phyloP scores from a whole-genome alignment of 805 yeast genomes.

The Kluyveromyces starmeri region DNA sequence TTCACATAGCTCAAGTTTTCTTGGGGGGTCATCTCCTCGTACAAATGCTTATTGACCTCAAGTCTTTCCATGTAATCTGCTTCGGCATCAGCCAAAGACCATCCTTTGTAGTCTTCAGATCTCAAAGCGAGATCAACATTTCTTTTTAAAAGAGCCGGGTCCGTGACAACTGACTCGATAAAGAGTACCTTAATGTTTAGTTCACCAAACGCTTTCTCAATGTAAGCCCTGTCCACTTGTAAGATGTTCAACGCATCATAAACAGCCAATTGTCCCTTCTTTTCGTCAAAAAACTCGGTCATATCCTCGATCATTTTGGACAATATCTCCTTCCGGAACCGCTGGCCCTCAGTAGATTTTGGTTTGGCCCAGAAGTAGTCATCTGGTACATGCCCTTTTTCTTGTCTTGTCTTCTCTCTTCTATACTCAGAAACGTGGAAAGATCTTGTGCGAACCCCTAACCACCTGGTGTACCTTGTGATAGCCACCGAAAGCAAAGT shows the following conservation, averaged over 20 bases:
- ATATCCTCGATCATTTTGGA: slow-evolving; percentile 63
- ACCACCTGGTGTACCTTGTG: slow-evolving; percentile 89
- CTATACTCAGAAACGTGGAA: slow-evolving; percentile 92
- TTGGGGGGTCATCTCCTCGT: slow-evolving; percentile 58
- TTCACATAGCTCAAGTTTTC: slow-evolving; percentile 64
- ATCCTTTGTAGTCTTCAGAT: slow-evolving; percentile 78
- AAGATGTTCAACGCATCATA: slow-evolving; percentile 92
- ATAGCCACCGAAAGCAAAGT: slow-evolving; percentile 87
- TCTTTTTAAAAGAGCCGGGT: slow-evolving; percentile 53
- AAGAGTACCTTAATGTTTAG: slow-evolving; percentile 70
- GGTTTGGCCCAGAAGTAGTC: slow-evolving; percentile 61
- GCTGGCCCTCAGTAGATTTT: slow-evolving; percentile 37
- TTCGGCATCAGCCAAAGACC: slow-evolving; percentile 68
- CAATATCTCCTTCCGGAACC: slow-evolving; percentile 49
- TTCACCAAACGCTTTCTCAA: slow-evolving; percentile 45
- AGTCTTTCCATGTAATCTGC: slow-evolving; percentile 70
- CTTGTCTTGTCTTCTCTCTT: slow-evolving; percentile 35
- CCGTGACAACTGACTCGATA: slow-evolving; percentile 80
- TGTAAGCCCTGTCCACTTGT: slow-evolving; percentile 51
- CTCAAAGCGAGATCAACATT: slow-evolving; percentile 79
- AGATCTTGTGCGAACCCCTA: slow-evolving; percentile 86
- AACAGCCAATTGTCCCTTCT: slow-evolving; percentile 88
- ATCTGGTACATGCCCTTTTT: slow-evolving; percentile 42
- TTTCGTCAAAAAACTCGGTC: slow-evolving; percentile 56
- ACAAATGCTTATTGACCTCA: slow-evolving; percentile 54